phyloP scores from a whole-genome alignment of 2,329 filamentous ascomycete species.

The Claviceps purpurea region DNA sequence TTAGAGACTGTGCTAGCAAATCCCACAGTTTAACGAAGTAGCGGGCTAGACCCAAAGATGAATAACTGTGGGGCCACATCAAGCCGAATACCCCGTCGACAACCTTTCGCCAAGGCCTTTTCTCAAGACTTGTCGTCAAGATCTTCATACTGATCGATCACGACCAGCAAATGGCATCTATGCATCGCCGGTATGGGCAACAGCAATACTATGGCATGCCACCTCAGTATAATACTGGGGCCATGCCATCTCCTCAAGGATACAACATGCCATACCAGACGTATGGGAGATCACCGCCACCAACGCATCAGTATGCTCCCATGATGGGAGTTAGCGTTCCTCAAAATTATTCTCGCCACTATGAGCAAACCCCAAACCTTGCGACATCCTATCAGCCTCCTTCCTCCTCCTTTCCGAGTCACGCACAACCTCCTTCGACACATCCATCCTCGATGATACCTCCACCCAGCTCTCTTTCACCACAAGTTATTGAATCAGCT shows the following conservation, averaged over 20 bases:
- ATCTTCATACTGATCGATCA: constrained; percentile 15
- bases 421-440: constrained; percentile 39
- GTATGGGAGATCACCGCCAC: constrained; percentile 35
- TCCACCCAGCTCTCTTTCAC: constrained; percentile 34
- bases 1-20: not conserved
- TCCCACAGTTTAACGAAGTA: not conserved
- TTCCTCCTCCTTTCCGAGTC: constrained; percentile 27
- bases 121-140: not conserved
- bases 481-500: constrained; percentile 23
- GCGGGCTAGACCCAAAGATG: not conserved
- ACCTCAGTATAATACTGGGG: constrained; percentile 43
- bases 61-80: not conserved
- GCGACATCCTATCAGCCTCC: constrained; percentile 45
- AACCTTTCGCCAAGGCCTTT: not conserved
- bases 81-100: not conserved
- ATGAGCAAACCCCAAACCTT: constrained; percentile 38
- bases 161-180: constrained; percentile 24
- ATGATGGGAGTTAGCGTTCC: constrained; percentile 33
- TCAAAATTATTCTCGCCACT: constrained; percentile 34
- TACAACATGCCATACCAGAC: constrained; percentile 34
- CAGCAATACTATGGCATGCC: constrained; percentile 39
- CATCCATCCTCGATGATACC: constrained; percentile 30
- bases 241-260: constrained; percentile 27
- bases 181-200: constrained; percentile 37
- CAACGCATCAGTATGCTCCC: constrained; percentile 42